Conservation (phyloP, 345 rosid species). For the Arabis hirsuta region DNA sequence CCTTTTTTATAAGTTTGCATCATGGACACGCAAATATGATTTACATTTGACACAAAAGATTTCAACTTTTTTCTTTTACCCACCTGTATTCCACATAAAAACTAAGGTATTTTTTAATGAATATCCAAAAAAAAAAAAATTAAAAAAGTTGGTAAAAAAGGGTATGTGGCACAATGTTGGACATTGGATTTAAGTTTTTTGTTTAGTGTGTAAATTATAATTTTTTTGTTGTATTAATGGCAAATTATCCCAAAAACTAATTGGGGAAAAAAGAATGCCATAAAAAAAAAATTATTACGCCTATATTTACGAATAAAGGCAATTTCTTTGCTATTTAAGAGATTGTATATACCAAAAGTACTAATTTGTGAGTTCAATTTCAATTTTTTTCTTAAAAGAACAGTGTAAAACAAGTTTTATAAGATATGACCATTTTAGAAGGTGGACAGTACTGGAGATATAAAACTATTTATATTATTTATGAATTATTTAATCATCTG, state of each 20-base stretch:
- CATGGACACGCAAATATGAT: not conserved
- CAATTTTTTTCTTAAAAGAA: not conserved
- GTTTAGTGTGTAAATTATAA: no score
- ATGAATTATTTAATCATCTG: no score
- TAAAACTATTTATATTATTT: no score
- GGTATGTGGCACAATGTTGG: no score
- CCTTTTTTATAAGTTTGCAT: conserved; percentile 6
- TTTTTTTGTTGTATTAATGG: no score
- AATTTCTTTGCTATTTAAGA: not conserved
- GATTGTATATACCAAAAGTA: not conserved
- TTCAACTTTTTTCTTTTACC: not conserved
- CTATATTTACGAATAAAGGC: not conserved
- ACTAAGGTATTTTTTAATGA: no score
- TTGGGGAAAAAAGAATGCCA: not conserved
- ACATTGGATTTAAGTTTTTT: no score
- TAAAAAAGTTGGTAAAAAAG: no score
- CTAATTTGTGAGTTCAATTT: not conserved
- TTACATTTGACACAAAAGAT: conserved; percentile 14
- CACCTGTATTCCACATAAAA: not conserved
- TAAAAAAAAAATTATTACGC: not conserved
- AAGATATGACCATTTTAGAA: not conserved
- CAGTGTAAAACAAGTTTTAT: no score
- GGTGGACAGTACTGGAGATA: no score
- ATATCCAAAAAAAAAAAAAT: no score
- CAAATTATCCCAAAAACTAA: not conserved